Base-by-base conservation (phyloP, 2,329 filamentous ascomycete species). In the Fusarium sp. region DNA sequence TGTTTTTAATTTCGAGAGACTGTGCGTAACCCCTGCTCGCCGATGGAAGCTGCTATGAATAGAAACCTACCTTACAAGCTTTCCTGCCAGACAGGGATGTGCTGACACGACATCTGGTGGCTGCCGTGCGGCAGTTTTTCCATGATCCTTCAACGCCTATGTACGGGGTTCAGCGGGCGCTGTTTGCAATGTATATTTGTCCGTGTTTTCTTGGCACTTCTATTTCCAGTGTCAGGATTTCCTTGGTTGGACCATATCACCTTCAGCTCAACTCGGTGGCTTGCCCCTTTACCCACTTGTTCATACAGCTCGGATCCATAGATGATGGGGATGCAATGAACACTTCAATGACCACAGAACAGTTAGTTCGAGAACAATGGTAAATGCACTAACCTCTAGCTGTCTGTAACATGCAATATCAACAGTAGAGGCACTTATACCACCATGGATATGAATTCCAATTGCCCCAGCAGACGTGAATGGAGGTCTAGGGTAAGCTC, bases 61-160 rank as follows among this genome's bases (percentile, higher is more conserved):
- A 73, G 71, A 30, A 71, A 52, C 63, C 27, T 37, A 27, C 25
- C 37, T 60, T 56, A 62, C 52, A 73, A 68, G 71, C 71, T 48
- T 64, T 74, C 64, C 59, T 72, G 59, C 64, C 71, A 71, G 64
- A 59, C 71, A 67, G 37, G 71, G 71, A 56, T 71, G 25, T 54
- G 48, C 37, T 64, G 63, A 52, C 73, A 66, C 62, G 16, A 32
- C 64, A 57, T 70, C 16, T 41, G 59, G 54, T 62, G 37, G 45
- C 66, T 54, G 48, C 48, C 48, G 27, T 52, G 41, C 63, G 43
- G 39, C 50, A 48, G 30, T 34, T 50, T 68, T 48, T 57, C 45
- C 13, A 39, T 34, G 18, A 48, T 59, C 48, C 27, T 32, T 56
- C 32, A 52, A 16, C 43, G 23, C 20, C 43, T 25, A 20, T 25